Evolutionary conservation across 495 filamentous ascomycete species (phyloP).

Genomic region (Jackrogersella multiformis): DNA sequence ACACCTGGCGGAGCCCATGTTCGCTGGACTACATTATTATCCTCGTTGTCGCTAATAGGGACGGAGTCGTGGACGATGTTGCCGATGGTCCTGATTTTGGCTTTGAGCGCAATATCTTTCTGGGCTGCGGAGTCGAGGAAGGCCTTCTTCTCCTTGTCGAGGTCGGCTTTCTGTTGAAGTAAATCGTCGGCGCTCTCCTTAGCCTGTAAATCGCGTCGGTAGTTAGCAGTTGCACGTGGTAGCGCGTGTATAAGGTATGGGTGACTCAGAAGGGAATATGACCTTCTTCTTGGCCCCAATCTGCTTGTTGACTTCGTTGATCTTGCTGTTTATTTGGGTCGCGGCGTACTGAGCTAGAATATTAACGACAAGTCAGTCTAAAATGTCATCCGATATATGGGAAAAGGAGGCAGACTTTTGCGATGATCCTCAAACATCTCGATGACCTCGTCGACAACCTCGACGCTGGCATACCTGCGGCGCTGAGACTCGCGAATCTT

Average conservation of each 20-base stretch:
- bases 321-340: conserved; percentile 78
- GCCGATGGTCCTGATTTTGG: conserved; percentile 84
- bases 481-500: conserved; percentile 90
- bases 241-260: not conserved
- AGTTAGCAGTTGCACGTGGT: conserved; percentile 8
- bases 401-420: conserved; percentile 64
- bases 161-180: conserved; percentile 73
- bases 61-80: conserved; percentile 95
- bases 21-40: conserved; percentile 79
- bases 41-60: conserved; percentile 91
- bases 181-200: conserved; percentile 85
- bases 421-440: conserved; percentile 87
- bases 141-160: conserved; percentile 83
- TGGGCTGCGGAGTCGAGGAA: conserved; percentile 75
- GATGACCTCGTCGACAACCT: conserved; percentile 90
- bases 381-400: not conserved
- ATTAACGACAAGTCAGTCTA: conserved; percentile 1
- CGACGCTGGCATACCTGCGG: conserved; percentile 78
- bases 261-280: conserved; percentile 40
- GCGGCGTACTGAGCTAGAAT: conserved; percentile 77
- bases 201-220: conserved; percentile 60
- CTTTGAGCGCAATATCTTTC: conserved; percentile 76
- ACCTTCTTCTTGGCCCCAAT: conserved; percentile 95
- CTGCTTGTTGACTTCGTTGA: conserved; percentile 88
- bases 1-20: conserved; percentile 82